A percentile compares a stretch with the other conserved stretches of the same genome.
Conservation (phyloP, 208 protist genomes). For the Naegleria lovaniensis region DNA sequence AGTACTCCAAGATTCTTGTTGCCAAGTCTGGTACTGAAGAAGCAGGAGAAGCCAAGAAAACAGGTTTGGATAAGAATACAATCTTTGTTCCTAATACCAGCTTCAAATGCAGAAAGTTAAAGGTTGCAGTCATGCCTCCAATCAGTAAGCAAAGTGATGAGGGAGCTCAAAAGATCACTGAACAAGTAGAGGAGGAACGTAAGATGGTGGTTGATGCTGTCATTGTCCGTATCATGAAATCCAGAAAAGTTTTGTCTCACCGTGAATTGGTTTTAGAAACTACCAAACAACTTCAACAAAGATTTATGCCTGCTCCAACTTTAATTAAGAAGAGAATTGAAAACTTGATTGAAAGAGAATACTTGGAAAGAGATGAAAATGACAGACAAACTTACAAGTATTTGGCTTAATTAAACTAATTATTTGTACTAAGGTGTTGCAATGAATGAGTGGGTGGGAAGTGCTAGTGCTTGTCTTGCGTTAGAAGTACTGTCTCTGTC, state of each 20-base stretch:
- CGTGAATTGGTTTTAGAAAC: constrained; percentile 26
- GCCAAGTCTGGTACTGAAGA: neutral
- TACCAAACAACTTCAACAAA: constrained; percentile 18
- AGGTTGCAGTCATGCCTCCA: neutral
- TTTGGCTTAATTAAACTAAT: neutral
- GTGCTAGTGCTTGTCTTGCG: too few species aligned
- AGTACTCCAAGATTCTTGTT: neutral
- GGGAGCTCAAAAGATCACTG: constrained; percentile 48
- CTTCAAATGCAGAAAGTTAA: neutral
- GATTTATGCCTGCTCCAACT: constrained; percentile 30
- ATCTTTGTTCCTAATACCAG: neutral
- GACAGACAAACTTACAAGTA: constrained; percentile 14
- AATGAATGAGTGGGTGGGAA: too few species aligned
- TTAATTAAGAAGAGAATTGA: constrained; percentile 34
- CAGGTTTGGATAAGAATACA: neutral
- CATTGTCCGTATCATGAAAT: constrained; percentile 77
- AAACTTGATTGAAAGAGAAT: constrained; percentile 38
- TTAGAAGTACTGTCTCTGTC: too few species aligned
- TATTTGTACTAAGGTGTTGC: neutral
- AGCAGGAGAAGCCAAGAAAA: neutral
- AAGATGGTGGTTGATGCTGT: constrained; percentile 67
- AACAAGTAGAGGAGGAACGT: constrained; percentile 66
- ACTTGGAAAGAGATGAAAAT: constrained; percentile 30
- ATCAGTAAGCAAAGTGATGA: constrained; percentile 51
- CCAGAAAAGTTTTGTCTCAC: constrained; percentile 41